Conservation (phyloP, 202 grass and related monocot genomes). For the Zoysia matrella region DNA sequence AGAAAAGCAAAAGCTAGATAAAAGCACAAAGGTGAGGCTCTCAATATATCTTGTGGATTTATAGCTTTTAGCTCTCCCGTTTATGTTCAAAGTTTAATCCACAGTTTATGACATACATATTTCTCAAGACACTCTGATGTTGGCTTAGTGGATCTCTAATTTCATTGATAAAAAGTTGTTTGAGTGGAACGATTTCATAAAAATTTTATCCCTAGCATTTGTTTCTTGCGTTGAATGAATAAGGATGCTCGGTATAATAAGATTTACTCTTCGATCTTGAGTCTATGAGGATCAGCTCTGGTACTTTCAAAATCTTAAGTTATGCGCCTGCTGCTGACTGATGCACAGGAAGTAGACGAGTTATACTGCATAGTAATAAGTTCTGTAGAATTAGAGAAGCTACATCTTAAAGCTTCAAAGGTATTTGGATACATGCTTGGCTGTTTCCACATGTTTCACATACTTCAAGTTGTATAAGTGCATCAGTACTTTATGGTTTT, state of each 20-base stretch:
- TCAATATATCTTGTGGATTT: not conserved
- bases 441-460: not conserved
- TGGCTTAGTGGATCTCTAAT: too few species aligned
- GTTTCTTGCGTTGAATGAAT: too few species aligned
- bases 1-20: conserved; percentile 73
- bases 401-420: not conserved
- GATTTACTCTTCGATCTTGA: too few species aligned
- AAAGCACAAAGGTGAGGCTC: conserved; percentile 28
- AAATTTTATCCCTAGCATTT: too few species aligned
- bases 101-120: not conserved
- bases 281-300: not conserved
- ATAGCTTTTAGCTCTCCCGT: not conserved
- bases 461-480: too few species aligned
- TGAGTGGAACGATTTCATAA: too few species aligned
- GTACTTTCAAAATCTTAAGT: not conserved
- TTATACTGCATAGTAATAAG: not conserved
- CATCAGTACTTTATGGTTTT: too few species aligned
- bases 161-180: too few species aligned
- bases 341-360: not conserved
- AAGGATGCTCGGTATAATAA: too few species aligned
- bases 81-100: not conserved
- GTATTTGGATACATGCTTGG: not conserved
- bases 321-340: not conserved
- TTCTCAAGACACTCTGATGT: not conserved
- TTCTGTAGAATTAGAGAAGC: not conserved